Evolutionary conservation across 495 filamentous ascomycete genomes (phyloP), one percentile per base, ranked within the genome.

Genomic region (Trichoderma asperelloides): DNA sequence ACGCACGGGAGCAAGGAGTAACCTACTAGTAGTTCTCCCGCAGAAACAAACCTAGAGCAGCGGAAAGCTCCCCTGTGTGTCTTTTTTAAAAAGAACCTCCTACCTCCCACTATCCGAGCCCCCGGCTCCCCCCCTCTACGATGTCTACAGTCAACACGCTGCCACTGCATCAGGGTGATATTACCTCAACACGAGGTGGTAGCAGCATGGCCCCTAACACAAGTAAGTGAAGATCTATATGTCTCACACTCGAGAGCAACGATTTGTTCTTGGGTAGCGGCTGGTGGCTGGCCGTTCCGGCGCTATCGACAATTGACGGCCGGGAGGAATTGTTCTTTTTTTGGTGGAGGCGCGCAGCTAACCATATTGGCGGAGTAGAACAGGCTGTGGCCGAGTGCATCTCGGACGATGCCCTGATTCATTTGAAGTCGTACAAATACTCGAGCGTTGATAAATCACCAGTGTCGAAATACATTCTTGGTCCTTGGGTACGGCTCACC

Each of bases 391-490:
- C 82, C 76, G 84, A 85, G 71, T 85, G 84, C 72, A 77, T 86
- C 63, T 85, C 83, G 30, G 82, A 85, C 63, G 84, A 86, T 57
- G 83, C 83, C n/a, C 79, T 86, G 64, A 80, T 90, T 30, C 93
- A 96, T 74, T 87, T 98, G 69, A 95, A 94, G 77, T 87, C 86
- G 30, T 98, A 98, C 87, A 96, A 97, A 75, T 98, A 98, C 77
- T 93, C 91, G 71, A 89, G 88, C 74, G 93, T 98, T 73, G 95
- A 98, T 82, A 96, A 97, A 77, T 97, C 93, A n/a, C 85, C 88
- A 65, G 88, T 98, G 49, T 97, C 96, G 51, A 83, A 89, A 71
- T 96, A 98, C 76, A 92, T 98, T 75, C 84, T 98, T 45, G 90
- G 86, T 70, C 94, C 96, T 74, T 98, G 97, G 76, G 94, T 98